Conservation (phyloP, 164 flowering plant genomes). For the Nymphaea colorata region DNA sequence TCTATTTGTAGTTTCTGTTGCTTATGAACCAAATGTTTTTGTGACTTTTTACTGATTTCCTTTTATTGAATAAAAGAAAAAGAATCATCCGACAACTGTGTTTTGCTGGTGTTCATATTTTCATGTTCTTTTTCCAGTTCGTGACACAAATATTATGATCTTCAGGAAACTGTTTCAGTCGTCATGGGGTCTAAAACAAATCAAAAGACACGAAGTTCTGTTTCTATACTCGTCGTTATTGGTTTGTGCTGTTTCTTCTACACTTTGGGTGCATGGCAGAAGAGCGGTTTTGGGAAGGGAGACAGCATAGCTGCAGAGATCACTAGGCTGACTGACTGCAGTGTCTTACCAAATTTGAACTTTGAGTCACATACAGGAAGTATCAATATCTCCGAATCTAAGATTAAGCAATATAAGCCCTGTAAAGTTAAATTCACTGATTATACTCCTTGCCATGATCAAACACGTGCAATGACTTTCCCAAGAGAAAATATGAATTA, state of each 20-base stretch:
- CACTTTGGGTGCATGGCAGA: constrained; percentile 92
- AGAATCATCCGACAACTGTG: too few relatives aligned
- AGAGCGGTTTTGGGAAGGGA: constrained; percentile 91
- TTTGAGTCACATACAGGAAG: constrained; percentile 56
- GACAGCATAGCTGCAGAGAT: constrained; percentile 68
- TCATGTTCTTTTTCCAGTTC: not conserved
- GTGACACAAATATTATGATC: too few relatives aligned
- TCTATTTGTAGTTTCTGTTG: too few relatives aligned
- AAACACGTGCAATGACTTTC: constrained; percentile 72
- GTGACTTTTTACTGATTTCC: too few relatives aligned
- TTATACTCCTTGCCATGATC: constrained; percentile 93
- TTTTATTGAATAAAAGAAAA: too few relatives aligned
- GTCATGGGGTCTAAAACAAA: constrained; percentile 48
- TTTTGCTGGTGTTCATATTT: not conserved
- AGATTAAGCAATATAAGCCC: constrained; percentile 35
- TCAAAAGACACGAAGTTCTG: constrained; percentile 56
- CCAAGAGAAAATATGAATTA: constrained; percentile 75
- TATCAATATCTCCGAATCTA: constrained; percentile 24
- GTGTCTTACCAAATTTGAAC: constrained; percentile 38
- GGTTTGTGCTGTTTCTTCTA: constrained; percentile 88
- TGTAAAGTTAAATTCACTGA: constrained; percentile 50
- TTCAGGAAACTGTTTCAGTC: constrained; percentile 14
- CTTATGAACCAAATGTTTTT: too few relatives aligned
- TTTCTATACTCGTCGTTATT: constrained; percentile 61
- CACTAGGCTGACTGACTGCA: constrained; percentile 54